These are phyloP conservation scores for Candida cerambycidarum DNA, from an alignment of 805 yeast genomes.

Conservation along the genomic window DNA sequence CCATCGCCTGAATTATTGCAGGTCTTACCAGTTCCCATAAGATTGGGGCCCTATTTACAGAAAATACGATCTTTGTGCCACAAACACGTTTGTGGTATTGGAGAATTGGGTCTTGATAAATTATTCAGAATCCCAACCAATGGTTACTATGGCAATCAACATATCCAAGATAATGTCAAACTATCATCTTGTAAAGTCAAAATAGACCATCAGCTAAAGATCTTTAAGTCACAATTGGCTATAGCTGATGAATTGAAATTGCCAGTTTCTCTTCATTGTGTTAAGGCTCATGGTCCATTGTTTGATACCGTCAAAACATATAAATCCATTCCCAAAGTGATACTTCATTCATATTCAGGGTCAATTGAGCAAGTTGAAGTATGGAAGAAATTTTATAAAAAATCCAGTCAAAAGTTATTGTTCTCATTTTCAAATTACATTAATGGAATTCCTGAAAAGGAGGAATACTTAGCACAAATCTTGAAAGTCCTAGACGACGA, in stretches of 20 bases:
- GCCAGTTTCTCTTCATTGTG: constrained; percentile 81
- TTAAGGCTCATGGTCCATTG: constrained; percentile 68
- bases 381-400: constrained; percentile 41
- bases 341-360: constrained; percentile 87
- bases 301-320: constrained; percentile 41
- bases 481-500: constrained; percentile 16
- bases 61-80: constrained; percentile 26
- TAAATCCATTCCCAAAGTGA: constrained; percentile 39
- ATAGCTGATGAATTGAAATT: constrained; percentile 50
- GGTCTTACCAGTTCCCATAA: constrained; percentile 61
- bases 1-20: constrained; percentile 41
- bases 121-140: constrained; percentile 62
- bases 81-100: constrained; percentile 47
- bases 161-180: constrained; percentile 17
- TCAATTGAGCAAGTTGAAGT: constrained; percentile 63
- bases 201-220: constrained; percentile 61
- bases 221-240: constrained; percentile 52
- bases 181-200: constrained; percentile 50
- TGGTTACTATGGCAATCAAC: constrained; percentile 51
- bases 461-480: constrained; percentile 20
- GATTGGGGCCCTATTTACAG: constrained; percentile 34
- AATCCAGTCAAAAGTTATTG: constrained; percentile 26
- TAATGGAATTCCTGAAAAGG: constrained; percentile 37
- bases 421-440: constrained; percentile 58
- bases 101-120: constrained; percentile 92